Percentiles rank a stretch among this genome's conserved stretches.
phyloP scores from a whole-genome alignment of 305 asterid genomes.

The Coffea humblotiana region DNA sequence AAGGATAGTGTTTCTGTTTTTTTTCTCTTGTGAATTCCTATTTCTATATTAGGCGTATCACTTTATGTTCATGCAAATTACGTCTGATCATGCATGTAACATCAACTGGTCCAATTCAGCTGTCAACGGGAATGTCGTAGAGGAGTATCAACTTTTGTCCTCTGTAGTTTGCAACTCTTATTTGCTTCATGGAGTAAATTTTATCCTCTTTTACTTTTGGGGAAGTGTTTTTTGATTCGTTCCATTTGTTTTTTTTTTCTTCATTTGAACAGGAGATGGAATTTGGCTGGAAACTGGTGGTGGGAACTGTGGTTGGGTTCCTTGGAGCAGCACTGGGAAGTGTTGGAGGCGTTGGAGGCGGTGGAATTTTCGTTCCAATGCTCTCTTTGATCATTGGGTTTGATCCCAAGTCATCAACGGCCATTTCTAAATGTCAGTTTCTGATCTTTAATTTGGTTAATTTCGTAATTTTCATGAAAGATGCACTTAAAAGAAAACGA shows the following conservation, averaged over 20 bases:
- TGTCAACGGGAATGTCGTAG: too few species aligned
- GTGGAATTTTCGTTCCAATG: conserved; percentile 33
- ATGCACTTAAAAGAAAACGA: not conserved
- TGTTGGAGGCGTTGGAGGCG: conserved; percentile 35
- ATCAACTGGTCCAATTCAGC: too few species aligned
- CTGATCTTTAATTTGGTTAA: not conserved
- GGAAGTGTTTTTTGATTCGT: too few species aligned
- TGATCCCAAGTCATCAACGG: conserved; percentile 31
- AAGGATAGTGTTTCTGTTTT: too few species aligned
- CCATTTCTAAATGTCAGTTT: conserved; percentile 29
- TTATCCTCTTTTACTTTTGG: too few species aligned
- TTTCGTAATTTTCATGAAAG: not conserved
- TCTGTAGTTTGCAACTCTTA: too few species aligned
- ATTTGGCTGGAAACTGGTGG: conserved; percentile 23
- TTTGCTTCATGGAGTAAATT: too few species aligned
- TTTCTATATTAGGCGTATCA: too few species aligned
- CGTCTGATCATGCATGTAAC: too few species aligned
- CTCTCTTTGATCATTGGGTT: conserved; percentile 29
- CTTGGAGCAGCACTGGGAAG: conserved; percentile 29
- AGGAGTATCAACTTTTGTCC: too few species aligned
- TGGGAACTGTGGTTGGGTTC: conserved; percentile 27
- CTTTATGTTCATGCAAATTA: too few species aligned
- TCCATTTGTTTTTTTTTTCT: not conserved
- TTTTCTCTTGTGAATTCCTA: too few species aligned
- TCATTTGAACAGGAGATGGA: conserved; percentile 18